Evolutionary conservation across 2,329 filamentous ascomycete genomes (phyloP).

Genomic region (Thielaviopsis musarum): DNA sequence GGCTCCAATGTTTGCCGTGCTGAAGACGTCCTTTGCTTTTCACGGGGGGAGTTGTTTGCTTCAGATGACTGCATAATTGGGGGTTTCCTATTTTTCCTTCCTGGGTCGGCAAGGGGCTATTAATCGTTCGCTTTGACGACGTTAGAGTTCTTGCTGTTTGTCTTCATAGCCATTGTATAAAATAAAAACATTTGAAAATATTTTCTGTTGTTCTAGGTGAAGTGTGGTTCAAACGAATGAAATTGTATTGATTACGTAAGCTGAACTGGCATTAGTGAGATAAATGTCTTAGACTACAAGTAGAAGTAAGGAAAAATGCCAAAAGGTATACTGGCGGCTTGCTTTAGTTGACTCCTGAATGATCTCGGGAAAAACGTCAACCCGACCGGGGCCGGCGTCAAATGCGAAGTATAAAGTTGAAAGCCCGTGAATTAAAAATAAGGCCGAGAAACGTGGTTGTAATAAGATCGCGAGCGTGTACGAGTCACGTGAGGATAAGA

Average conservation of each 20-base stretch:
- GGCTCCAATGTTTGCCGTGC: neutral
- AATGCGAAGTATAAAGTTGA: no score
- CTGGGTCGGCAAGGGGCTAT: constrained; percentile 7
- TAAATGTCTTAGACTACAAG: no score
- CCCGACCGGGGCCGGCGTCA: no score
- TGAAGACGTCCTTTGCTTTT: neutral
- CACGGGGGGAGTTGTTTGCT: neutral
- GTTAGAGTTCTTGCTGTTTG: neutral
- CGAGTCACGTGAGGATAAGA: neutral
- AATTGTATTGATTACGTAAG: neutral
- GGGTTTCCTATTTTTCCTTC: neutral
- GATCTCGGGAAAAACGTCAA: no score
- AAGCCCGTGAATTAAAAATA: no score
- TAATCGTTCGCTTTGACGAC: constrained; percentile 7
- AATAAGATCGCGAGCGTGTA: no score
- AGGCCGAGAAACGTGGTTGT: no score
- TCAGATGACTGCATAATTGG: neutral
- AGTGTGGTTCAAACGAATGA: neutral
- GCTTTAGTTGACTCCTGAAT: no score
- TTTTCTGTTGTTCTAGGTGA: neutral
- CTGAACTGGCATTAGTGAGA: neutral
- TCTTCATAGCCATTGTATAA: neutral
- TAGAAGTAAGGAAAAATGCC: no score
- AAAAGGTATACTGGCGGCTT: no score
- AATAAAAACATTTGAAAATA: neutral